phyloP scores from a whole-genome alignment of 768 basidiomycete species.

The Filobasidium wieringae region DNA sequence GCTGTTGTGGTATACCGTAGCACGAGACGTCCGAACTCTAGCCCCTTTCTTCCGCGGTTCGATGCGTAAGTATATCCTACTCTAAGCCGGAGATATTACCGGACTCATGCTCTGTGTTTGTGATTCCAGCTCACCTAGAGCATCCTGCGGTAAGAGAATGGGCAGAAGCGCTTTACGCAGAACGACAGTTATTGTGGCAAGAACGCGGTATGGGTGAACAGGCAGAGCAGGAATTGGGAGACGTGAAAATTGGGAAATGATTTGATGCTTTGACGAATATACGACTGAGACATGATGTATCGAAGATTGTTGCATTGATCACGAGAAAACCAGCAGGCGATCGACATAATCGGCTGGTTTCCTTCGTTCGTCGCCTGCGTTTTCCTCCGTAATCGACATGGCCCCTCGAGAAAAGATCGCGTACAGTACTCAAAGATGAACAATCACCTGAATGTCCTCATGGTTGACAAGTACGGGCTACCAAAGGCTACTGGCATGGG shows the following conservation, averaged over 20 bases:
- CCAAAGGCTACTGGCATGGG: no score
- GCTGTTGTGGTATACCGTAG: constrained; percentile 9
- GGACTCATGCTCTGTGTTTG: not conserved
- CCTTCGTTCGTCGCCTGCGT: no score
- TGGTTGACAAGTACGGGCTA: no score
- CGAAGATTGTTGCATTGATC: no score
- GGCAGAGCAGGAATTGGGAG: constrained; percentile 24
- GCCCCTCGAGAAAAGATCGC: no score
- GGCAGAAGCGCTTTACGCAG: constrained; percentile 35
- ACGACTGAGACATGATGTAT: no score
- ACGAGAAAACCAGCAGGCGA: no score
- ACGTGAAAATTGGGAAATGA: constrained; percentile 11
- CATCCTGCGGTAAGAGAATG: constrained; percentile 35
- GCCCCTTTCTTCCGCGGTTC: constrained; percentile 33
- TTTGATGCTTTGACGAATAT: no score
- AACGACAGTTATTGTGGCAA: constrained; percentile 32
- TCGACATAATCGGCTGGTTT: no score
- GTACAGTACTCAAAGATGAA: no score
- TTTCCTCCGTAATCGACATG: no score
- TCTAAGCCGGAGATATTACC: not conserved
- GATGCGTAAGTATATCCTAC: constrained; percentile 15
- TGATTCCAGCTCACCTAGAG: constrained; percentile 26
- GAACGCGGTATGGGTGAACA: constrained; percentile 25
- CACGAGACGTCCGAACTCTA: constrained; percentile 31
- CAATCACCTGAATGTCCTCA: no score